Evolutionary conservation across 2,329 filamentous ascomycete species (phyloP), one percentile per base, ranked within the genome.

Genomic region (Botrytis paeoniae): DNA sequence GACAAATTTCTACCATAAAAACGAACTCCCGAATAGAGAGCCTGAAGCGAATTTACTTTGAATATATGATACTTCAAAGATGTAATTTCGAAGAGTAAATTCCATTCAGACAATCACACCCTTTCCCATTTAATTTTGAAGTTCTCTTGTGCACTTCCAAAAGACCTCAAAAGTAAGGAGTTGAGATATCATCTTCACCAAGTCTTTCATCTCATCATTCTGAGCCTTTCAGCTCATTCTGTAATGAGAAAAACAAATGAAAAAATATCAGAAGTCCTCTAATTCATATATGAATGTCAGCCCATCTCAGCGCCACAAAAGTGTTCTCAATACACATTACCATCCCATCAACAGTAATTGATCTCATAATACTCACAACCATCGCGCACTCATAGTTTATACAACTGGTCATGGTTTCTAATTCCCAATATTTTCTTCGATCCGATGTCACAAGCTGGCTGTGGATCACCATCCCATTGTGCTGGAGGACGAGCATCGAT

Each of bases 401-500:
- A 18, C 14, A 16, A 18, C 51, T 57, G n/a, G 32, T 6, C 14
- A 57, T 57, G n/a, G n/a, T 9, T 9, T 29, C n/a, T 9, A 18
- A 9, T 57, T 8, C 51, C n/a, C 51, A 18, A 18, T 9, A 9
- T 4, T 57, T 57, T 57, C n/a, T 32, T 16, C 14, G 6, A 16
- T 29, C 51, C 51, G n/a, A 57, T 6, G 7, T 29, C 1, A 18
- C 6, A 57, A 18, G 0, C 8, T 18, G 14, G 51, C 1, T 6
- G 1, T 57, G 51, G 14, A 32, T 57, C 14, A 57, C 14, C n/a
- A 29, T 57, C 3, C 1, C n/a, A 8, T 16, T 8, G 1, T 29
- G n/a, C 3, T 8, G 14, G 14, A 18, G 3, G 0, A 1, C 0
- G 7, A 32, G 14, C n/a, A 16, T 18, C 10, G 9, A 29, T 32